Percentiles rank a stretch among this genome's conserved stretches.
phyloP scores from a whole-genome alignment of 2,329 filamentous ascomycete genomes.

The Fusarium sp. region DNA sequence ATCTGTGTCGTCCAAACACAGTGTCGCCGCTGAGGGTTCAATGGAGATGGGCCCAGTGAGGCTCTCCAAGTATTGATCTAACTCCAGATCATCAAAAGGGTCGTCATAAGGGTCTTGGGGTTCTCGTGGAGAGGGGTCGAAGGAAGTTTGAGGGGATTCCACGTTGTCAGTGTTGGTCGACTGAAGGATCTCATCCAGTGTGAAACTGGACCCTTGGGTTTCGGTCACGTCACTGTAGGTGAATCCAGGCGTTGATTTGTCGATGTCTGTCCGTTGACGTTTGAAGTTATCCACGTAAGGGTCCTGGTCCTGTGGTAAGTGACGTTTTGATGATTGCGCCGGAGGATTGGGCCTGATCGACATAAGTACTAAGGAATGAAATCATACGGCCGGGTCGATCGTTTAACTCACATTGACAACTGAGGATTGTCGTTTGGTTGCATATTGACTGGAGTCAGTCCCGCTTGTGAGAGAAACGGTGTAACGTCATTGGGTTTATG shows the following conservation, averaged over 20 bases:
- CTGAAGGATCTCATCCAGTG: constrained; percentile 2
- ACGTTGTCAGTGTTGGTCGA: constrained; percentile 16
- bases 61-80: constrained; percentile 29
- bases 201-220: constrained; percentile 18
- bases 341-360: constrained; percentile 23
- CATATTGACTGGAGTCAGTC: constrained; percentile 34
- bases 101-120: constrained; percentile 18
- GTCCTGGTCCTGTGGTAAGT: constrained; percentile 12
- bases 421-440: constrained; percentile 29
- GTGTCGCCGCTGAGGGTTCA: not conserved
- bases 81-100: constrained; percentile 32
- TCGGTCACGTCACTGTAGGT: constrained; percentile 10
- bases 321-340: constrained; percentile 34
- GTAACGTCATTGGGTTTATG: constrained; percentile 39
- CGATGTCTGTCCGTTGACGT: constrained; percentile 25
- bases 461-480: constrained; percentile 29
- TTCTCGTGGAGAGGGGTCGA: constrained; percentile 1
- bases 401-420: constrained; percentile 31
- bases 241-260: constrained; percentile 15
- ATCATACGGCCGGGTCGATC: constrained; percentile 30
- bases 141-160: constrained; percentile 6
- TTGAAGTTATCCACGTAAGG: constrained; percentile 18
- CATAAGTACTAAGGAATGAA: constrained; percentile 32
- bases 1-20: constrained; percentile 1
- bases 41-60: not conserved